phyloP scores from a whole-genome alignment of 2,329 filamentous ascomycete genomes.

The Cyphellophora europaea region DNA sequence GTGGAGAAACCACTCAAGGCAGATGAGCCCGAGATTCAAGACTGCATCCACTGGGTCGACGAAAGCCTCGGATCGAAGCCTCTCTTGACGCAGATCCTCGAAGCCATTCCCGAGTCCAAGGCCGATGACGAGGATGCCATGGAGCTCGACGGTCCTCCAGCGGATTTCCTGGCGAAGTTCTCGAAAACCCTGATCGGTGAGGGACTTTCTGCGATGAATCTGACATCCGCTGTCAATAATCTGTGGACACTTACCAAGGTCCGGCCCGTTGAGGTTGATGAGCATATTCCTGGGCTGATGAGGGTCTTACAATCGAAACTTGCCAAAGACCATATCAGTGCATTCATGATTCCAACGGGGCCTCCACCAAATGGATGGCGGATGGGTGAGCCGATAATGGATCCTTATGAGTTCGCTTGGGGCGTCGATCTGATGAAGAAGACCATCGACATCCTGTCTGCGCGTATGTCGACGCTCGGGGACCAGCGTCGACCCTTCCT shows the following conservation, averaged over 20 bases:
- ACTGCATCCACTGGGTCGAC: slow-evolving; percentile 69
- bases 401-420: slow-evolving; percentile 72
- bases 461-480: slow-evolving; percentile 84
- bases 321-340: slow-evolving; percentile 80
- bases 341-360: slow-evolving; percentile 46
- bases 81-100: slow-evolving; percentile 48
- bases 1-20: slow-evolving; percentile 81
- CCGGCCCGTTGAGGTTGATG: slow-evolving; percentile 78
- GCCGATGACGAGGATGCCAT: slow-evolving; percentile 76
- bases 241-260: slow-evolving; percentile 84
- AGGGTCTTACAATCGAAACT: slow-evolving; percentile 88
- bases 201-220: slow-evolving; percentile 69
- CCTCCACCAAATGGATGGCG: slow-evolving; percentile 30
- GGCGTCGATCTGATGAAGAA: slow-evolving; percentile 89
- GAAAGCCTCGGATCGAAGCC: slow-evolving; percentile 64
- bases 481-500: slow-evolving; percentile 89
- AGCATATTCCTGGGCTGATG: slow-evolving; percentile 81
- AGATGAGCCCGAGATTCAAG: slow-evolving; percentile 86
- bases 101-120: slow-evolving; percentile 78
- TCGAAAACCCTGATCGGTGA: slow-evolving; percentile 81
- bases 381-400: slow-evolving; percentile 39
- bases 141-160: slow-evolving; percentile 64
- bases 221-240: slow-evolving; percentile 83
- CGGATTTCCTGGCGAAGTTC: slow-evolving; percentile 71
- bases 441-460: slow-evolving; percentile 83